Conservation (phyloP, 352 stramenopile genomes). For the Labyrinthula sp. region DNA sequence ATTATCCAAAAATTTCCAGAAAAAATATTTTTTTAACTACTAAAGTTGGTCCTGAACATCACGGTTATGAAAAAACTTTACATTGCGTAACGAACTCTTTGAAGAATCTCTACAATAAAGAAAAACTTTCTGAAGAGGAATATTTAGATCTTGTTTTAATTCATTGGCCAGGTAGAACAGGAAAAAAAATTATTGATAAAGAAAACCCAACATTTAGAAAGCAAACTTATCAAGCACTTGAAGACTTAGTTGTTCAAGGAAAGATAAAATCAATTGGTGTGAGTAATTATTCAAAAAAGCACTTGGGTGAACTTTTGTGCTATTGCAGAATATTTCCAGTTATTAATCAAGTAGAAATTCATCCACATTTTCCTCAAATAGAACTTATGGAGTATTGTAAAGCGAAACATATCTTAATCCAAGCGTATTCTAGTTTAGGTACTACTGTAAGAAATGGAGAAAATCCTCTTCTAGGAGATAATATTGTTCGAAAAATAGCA, state of each 20-base stretch:
- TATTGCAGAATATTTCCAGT: slow-evolving; percentile 39
- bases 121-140: no score
- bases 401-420: slow-evolving; percentile 24
- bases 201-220: slow-evolving; percentile 28
- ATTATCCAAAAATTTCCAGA: no score
- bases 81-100: no score
- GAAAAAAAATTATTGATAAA: no score
- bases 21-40: no score
- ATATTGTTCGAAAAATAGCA: slow-evolving; percentile 36
- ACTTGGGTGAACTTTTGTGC: slow-evolving; percentile 37
- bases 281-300: slow-evolving; percentile 42
- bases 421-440: slow-evolving; percentile 30
- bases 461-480: slow-evolving; percentile 31
- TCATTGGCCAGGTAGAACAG: slow-evolving; percentile 32
- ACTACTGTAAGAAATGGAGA: slow-evolving; percentile 6
- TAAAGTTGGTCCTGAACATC: no score
- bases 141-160: slow-evolving; percentile 36
- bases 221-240: slow-evolving; percentile 27
- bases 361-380: slow-evolving; percentile 38
- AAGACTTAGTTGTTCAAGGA: slow-evolving; percentile 15
- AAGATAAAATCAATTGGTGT: slow-evolving; percentile 38
- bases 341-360: slow-evolving; percentile 50
- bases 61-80: no score
- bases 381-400: slow-evolving; percentile 29
- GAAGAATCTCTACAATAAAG: no score